Percentiles rank a stretch among this genome's conserved stretches.
These are phyloP conservation scores for Kazachstania kunashirensis DNA, from an alignment of 805 yeast species.

Conservation along the genomic window DNA sequence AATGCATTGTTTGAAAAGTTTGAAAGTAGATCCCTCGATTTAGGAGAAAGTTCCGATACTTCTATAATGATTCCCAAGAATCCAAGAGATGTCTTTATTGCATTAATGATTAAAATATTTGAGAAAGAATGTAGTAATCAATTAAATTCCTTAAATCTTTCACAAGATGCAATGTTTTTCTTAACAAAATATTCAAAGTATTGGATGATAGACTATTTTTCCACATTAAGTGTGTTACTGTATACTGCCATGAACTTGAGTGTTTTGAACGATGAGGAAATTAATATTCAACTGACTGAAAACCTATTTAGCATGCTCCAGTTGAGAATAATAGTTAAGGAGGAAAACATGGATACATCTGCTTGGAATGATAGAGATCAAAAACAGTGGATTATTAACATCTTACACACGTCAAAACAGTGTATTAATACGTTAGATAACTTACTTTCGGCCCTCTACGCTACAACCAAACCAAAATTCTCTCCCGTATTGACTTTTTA, in stretches of 20 bases:
- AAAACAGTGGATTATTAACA: constrained; percentile 39
- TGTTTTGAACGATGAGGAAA: constrained; percentile 25
- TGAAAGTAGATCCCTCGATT: constrained; percentile 1
- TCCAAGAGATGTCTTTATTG: constrained; percentile 33
- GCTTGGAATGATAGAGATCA: constrained; percentile 40
- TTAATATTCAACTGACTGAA: constrained; percentile 27
- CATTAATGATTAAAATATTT: constrained; percentile 36
- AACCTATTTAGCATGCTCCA: constrained; percentile 29
- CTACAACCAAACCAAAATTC: constrained; percentile 45
- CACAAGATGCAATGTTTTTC: constrained; percentile 37
- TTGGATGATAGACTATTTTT: constrained; percentile 47
- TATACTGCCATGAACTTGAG: constrained; percentile 41
- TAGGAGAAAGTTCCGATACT: background rate
- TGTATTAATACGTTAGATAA: constrained; percentile 38
- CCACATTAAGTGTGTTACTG: constrained; percentile 41
- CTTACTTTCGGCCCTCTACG: constrained; percentile 34
- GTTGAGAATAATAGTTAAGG: constrained; percentile 15
- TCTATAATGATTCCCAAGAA: constrained; percentile 33
- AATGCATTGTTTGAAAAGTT: constrained; percentile 22
- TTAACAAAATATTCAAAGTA: constrained; percentile 37
- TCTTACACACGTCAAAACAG: constrained; percentile 38
- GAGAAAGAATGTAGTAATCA: constrained; percentile 27
- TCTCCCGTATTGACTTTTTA: constrained; percentile 42
- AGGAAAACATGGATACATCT: constrained; percentile 17
- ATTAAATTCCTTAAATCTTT: constrained; percentile 17